Evolutionary conservation across 495 filamentous ascomycete species (phyloP).

Genomic region (Beverwykella pulmonaria): DNA sequence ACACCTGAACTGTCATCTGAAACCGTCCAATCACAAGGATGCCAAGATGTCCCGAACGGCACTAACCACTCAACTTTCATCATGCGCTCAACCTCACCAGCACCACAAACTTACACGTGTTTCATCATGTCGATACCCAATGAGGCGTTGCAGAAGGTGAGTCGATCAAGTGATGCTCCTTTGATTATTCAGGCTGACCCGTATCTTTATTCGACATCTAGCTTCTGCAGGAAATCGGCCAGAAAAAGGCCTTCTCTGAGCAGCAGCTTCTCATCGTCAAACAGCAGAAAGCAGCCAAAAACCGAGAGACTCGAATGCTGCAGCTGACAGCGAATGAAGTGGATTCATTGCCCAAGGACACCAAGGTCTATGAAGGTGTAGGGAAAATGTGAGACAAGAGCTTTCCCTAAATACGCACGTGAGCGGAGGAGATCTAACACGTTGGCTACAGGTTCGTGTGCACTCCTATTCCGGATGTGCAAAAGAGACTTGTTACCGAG

Average conservation of each 20-base stretch:
- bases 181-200: neutral
- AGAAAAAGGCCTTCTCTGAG: slow-evolving; percentile 80
- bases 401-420: slow-evolving; percentile 20
- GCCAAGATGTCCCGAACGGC: neutral
- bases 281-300: slow-evolving; percentile 81
- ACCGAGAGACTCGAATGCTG: slow-evolving; percentile 83
- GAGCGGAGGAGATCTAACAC: neutral
- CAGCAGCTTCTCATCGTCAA: slow-evolving; percentile 89
- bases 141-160: slow-evolving; percentile 91
- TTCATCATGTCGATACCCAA: slow-evolving; percentile 88
- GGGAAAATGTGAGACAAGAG: slow-evolving; percentile 83
- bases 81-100: neutral
- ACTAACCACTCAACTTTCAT: neutral
- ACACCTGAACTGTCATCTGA: neutral
- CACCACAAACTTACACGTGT: neutral
- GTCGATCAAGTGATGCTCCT: slow-evolving; percentile 4
- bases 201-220: slow-evolving; percentile 45
- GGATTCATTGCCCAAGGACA: slow-evolving; percentile 71
- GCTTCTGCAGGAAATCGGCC: slow-evolving; percentile 93
- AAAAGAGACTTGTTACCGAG: slow-evolving; percentile 75
- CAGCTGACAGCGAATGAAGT: slow-evolving; percentile 87
- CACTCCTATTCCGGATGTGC: slow-evolving; percentile 69
- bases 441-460: slow-evolving; percentile 75
- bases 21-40: neutral
- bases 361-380: slow-evolving; percentile 88